These are phyloP conservation scores for Aegilops longissima DNA, from an alignment of 176 grass and related monocot genomes.

Conservation along the genomic window DNA sequence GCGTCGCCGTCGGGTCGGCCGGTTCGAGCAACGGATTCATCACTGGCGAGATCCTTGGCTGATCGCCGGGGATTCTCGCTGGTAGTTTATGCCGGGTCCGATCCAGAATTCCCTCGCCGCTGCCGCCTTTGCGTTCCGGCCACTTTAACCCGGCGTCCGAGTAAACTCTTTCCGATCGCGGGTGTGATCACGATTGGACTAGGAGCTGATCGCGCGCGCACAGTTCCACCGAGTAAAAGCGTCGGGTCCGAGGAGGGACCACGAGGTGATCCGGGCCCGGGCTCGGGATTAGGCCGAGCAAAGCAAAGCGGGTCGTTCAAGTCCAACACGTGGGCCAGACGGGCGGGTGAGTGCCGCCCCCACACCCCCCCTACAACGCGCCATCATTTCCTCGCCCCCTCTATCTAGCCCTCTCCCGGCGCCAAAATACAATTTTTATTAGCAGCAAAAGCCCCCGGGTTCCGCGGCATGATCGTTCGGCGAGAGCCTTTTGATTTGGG, in stretches of 20 bases:
- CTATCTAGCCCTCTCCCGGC: too few species aligned
- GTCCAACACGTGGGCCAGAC: slow-evolving; percentile 51
- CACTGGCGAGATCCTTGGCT: background rate
- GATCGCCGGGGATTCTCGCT: background rate
- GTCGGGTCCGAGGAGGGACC: background rate
- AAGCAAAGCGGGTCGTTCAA: background rate
- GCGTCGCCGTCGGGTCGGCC: background rate
- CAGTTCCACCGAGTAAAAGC: background rate
- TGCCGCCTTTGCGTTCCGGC: slow-evolving; percentile 1
- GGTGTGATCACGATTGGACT: background rate
- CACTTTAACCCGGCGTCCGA: background rate
- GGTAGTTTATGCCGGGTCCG: background rate
- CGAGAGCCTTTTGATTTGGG: too few species aligned
- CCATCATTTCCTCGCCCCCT: slow-evolving; percentile 33
- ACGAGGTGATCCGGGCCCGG: background rate
- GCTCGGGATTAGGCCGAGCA: too few species aligned
- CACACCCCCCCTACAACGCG: background rate
- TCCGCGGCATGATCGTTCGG: background rate
- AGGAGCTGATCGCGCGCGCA: background rate
- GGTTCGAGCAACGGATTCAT: background rate
- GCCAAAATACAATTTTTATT: too few species aligned
- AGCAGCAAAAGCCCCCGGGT: background rate
- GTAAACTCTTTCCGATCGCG: background rate
- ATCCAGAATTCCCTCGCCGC: background rate
- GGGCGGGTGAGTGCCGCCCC: slow-evolving; percentile 21